Conservation (phyloP, 192 early-diverging fungal species). For the Backusella morwellensis region DNA sequence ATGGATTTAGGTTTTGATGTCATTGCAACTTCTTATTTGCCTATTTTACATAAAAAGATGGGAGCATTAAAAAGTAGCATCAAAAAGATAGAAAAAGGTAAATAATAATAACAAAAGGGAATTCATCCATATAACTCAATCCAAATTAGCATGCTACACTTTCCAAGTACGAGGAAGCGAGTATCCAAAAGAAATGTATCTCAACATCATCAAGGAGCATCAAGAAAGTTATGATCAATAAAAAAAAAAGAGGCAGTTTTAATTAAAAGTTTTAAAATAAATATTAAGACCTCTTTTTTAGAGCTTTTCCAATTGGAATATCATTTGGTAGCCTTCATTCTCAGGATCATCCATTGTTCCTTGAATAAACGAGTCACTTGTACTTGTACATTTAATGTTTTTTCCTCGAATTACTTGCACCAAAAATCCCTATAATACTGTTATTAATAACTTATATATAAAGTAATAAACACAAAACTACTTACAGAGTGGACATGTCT, state of each 20-base stretch:
- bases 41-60: slow-evolving; percentile 5
- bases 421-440: slow-evolving; percentile 41
- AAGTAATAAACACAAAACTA: slow-evolving; percentile 37
- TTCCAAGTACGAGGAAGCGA: slow-evolving; percentile 24
- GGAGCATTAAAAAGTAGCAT: slow-evolving; percentile 13
- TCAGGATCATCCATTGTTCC: slow-evolving; percentile 48
- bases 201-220: slow-evolving; percentile 11
- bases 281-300: neutral
- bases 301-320: slow-evolving; percentile 30
- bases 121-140: neutral
- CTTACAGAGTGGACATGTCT: slow-evolving; percentile 74
- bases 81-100: slow-evolving; percentile 14
- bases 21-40: slow-evolving; percentile 4
- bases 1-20: slow-evolving; percentile 1
- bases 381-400: slow-evolving; percentile 60
- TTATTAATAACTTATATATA: neutral
- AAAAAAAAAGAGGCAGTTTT: neutral
- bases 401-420: slow-evolving; percentile 54
- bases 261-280: neutral
- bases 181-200: slow-evolving; percentile 22
- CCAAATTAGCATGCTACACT: slow-evolving; percentile 13
- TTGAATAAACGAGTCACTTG: slow-evolving; percentile 42
- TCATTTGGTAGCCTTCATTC: slow-evolving; percentile 25
- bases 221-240: slow-evolving; percentile 11
- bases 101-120: neutral